A percentile compares a stretch with the other conserved stretches of the same genome.
Evolutionary conservation across 1,284 basidiomycete genomes (phyloP).

Genomic region (Polyporus tsugae): DNA sequence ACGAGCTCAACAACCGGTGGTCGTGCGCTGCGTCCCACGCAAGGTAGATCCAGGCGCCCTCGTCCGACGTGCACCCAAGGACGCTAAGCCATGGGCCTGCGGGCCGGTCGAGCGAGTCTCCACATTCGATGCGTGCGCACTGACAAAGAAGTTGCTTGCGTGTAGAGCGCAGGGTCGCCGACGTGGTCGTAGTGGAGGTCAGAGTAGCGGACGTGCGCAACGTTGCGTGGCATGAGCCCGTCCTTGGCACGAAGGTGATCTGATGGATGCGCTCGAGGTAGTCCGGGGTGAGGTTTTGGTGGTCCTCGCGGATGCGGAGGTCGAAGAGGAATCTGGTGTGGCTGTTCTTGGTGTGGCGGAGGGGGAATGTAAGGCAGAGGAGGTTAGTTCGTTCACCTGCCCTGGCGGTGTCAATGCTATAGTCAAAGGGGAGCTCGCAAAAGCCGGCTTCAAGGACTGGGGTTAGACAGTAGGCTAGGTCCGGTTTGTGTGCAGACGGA

Average conservation of each 20-base stretch:
- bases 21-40: constrained; percentile 66
- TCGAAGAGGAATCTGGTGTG: constrained; percentile 58
- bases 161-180: constrained; percentile 55
- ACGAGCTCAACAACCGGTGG: constrained; percentile 58
- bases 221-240: constrained; percentile 49
- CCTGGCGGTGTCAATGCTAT: constrained; percentile 47
- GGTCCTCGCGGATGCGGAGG: constrained; percentile 58
- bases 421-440: constrained; percentile 45
- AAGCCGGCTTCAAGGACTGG: constrained; percentile 60
- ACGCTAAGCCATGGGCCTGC: constrained; percentile 60
- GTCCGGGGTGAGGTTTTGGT: constrained; percentile 48
- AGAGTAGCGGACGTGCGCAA: constrained; percentile 56
- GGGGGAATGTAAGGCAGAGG: constrained; percentile 58
- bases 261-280: constrained; percentile 19
- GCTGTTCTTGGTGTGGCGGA: constrained; percentile 49
- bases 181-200: constrained; percentile 58
- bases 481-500: constrained; percentile 10
- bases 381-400: constrained; percentile 31
- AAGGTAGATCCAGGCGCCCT: constrained; percentile 64
- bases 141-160: constrained; percentile 57
- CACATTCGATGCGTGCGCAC: constrained; percentile 44
- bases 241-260: constrained; percentile 45
- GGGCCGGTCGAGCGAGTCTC: constrained; percentile 52
- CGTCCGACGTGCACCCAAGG: constrained; percentile 61
- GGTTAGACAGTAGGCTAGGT: constrained; percentile 39